phyloP scores from a whole-genome alignment of 768 basidiomycete genomes.

The Phlebiopsis flavidoalba region DNA sequence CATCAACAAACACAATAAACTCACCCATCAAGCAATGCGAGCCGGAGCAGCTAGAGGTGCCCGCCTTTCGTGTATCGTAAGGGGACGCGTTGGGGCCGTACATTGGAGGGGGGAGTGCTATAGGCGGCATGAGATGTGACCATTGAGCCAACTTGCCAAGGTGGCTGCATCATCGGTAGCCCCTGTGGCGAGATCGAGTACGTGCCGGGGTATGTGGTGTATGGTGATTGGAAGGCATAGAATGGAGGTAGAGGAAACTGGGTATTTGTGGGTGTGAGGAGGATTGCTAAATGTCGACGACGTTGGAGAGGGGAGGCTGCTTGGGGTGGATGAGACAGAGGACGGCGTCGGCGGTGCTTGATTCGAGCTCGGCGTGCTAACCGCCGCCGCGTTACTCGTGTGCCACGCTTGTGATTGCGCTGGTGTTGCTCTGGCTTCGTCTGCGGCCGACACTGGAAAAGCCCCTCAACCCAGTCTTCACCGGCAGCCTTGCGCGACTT shows the following conservation, averaged over 20 bases:
- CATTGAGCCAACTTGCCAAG: not conserved
- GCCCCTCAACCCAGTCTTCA: slow-evolving; percentile 21
- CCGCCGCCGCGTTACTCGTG: not conserved
- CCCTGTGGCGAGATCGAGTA: slow-evolving; percentile 4
- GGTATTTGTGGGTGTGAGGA: not conserved
- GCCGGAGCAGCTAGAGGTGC: not conserved
- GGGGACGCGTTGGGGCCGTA: not conserved
- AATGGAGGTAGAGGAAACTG: slow-evolving; percentile 2
- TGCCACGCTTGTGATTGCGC: not conserved
- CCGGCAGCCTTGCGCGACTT: slow-evolving; percentile 13
- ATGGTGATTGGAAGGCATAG: slow-evolving; percentile 1
- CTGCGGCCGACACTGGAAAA: slow-evolving; percentile 3
- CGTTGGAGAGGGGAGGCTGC: slow-evolving; percentile 8
- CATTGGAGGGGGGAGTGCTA: not conserved
- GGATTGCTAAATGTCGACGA: slow-evolving; percentile 7
- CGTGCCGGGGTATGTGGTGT: not conserved
- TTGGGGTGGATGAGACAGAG: not conserved
- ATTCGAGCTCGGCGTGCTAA: not conserved
- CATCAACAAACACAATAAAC: not conserved
- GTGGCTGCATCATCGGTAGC: not conserved
- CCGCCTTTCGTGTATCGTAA: slow-evolving; percentile 2
- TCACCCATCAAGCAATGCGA: slow-evolving; percentile 4
- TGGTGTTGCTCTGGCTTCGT: not conserved
- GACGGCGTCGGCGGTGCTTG: slow-evolving; percentile 7
- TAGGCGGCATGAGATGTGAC: not conserved